Conservation (phyloP, 1,284 basidiomycete species). For the Inonotus hispidus region DNA sequence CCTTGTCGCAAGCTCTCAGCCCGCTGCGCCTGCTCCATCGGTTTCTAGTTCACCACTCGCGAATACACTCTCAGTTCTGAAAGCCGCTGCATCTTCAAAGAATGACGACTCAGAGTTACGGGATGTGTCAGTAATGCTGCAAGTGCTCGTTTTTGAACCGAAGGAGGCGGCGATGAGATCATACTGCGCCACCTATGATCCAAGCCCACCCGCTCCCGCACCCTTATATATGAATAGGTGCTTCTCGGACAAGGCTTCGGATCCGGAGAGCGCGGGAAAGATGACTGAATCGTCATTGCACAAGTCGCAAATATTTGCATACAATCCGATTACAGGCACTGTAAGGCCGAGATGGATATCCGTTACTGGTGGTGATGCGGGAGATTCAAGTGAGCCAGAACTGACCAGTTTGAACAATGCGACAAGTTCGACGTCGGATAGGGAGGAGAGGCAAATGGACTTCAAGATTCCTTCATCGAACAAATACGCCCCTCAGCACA, state of each 20-base stretch:
- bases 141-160: conserved; percentile 41
- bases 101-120: conserved; percentile 20
- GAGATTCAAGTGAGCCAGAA: conserved; percentile 24
- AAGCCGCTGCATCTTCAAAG: conserved; percentile 20
- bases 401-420: conserved; percentile 7
- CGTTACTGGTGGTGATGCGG: conserved; percentile 16
- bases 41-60: conserved; percentile 12
- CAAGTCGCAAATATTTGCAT: conserved; percentile 56
- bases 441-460: conserved; percentile 7
- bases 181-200: conserved; percentile 60
- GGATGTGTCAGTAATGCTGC: conserved; percentile 38
- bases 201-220: conserved; percentile 40
- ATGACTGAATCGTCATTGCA: conserved; percentile 27
- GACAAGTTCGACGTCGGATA: not conserved
- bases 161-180: conserved; percentile 31
- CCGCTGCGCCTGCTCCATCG: conserved; percentile 14
- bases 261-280: not conserved
- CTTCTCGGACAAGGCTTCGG: conserved; percentile 15
- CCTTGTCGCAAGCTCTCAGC: conserved; percentile 32
- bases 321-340: conserved; percentile 39
- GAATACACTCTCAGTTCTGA: conserved; percentile 15
- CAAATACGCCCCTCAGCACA: not conserved
- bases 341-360: conserved; percentile 50
- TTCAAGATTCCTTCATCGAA: conserved; percentile 8
- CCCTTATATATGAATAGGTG: conserved; percentile 48